A percentile compares a stretch with the other conserved stretches of the same genome.
phyloP scores from a whole-genome alignment of 768 basidiomycete genomes.

The Termitomyces sp. region DNA sequence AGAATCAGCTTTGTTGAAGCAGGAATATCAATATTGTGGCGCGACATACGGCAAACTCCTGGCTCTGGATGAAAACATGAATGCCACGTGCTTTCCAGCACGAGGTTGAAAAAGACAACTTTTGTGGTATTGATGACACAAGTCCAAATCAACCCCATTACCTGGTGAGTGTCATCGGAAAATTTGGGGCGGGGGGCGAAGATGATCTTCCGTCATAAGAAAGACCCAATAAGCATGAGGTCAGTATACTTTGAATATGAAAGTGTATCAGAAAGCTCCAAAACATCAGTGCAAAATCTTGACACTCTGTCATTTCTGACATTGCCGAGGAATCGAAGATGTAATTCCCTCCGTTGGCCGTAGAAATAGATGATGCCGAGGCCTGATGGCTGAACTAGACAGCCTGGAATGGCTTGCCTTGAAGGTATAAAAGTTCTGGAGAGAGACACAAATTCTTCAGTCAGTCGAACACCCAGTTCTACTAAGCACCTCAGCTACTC shows the following conservation, averaged over 20 bases:
- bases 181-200: background rate
- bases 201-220: too few relatives aligned
- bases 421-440: constrained; percentile 3
- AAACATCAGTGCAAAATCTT: background rate
- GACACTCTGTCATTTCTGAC: constrained; percentile 4
- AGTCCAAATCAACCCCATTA: too few relatives aligned
- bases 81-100: background rate
- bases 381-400: background rate
- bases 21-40: background rate
- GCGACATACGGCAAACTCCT: background rate
- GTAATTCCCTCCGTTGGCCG: background rate
- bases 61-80: background rate
- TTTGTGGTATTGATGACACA: background rate
- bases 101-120: background rate
- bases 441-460: constrained; percentile 1
- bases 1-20: too few relatives aligned
- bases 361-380: background rate
- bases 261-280: background rate
- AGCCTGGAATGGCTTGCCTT: background rate
- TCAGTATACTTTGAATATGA: background rate
- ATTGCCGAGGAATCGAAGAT: background rate
- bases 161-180: too few relatives aligned
- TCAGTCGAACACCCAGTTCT: constrained; percentile 14
- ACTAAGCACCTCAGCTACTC: constrained; percentile 6
- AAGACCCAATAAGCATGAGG: background rate